Percentiles rank a stretch among this genome's conserved stretches.
Conservation (phyloP, 495 filamentous ascomycete genomes). For the Lophiotrema nucula region DNA sequence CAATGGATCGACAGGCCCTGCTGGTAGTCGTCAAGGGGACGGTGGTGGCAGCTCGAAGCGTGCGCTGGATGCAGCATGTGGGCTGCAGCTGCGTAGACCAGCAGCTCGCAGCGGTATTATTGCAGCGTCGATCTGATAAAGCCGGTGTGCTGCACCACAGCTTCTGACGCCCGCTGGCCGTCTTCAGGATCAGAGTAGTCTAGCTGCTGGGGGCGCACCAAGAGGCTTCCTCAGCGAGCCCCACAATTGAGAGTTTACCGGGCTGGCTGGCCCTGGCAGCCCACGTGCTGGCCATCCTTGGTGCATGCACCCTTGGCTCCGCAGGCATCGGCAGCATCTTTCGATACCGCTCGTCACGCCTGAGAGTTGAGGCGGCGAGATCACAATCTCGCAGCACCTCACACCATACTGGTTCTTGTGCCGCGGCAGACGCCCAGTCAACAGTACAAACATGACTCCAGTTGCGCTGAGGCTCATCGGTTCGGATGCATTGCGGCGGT, state of each 20-base stretch:
- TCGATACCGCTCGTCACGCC: neutral
- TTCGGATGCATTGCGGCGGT: too few relatives aligned
- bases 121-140: neutral
- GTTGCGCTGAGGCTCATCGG: too few relatives aligned
- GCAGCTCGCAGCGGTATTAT: neutral
- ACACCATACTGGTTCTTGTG: neutral
- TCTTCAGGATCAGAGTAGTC: neutral
- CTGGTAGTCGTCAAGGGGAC: conserved; percentile 3
- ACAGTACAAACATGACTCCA: too few relatives aligned
- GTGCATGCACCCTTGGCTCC: neutral
- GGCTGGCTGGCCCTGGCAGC: conserved; percentile 1
- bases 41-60: neutral
- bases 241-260: conserved; percentile 12
- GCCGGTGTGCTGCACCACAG: neutral
- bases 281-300: conserved; percentile 8
- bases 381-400: neutral
- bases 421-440: too few relatives aligned
- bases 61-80: neutral
- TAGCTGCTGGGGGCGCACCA: conserved; percentile 2
- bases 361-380: neutral
- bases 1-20: conserved; percentile 20
- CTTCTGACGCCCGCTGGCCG: neutral
- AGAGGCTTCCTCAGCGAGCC: conserved; percentile 5
- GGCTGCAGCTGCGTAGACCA: neutral
- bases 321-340: neutral